Evolutionary conservation across 2,329 filamentous ascomycete genomes (phyloP).

Genomic region (Scedosporium dehoogii): DNA sequence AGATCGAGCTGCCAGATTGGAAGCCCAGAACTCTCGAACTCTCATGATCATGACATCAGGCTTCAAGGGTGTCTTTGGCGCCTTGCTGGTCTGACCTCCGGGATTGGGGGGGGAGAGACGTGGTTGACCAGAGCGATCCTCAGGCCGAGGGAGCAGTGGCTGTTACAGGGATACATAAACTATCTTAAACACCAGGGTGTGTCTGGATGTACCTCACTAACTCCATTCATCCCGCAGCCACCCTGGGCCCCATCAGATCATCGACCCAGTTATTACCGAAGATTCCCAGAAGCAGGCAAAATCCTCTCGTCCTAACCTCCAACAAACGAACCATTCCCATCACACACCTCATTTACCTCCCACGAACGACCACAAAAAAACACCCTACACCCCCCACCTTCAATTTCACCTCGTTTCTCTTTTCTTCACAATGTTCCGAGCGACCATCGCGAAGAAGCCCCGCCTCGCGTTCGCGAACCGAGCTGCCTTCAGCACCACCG

Average conservation of each 20-base stretch:
- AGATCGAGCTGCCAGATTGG: too few species aligned
- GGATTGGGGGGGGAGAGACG: too few species aligned
- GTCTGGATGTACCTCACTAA: background rate
- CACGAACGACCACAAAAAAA: constrained; percentile 9
- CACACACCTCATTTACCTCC: constrained; percentile 6
- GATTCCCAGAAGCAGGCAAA: background rate
- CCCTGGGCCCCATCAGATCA: background rate
- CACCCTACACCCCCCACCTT: constrained; percentile 4
- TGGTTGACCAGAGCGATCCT: background rate
- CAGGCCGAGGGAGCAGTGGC: background rate
- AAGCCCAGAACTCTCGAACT: background rate
- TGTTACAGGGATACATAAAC: background rate
- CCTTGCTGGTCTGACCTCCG: background rate
- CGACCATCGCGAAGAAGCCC: constrained; percentile 46
- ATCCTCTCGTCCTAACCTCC: background rate
- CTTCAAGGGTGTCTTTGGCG: background rate
- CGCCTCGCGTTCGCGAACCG: constrained; percentile 33
- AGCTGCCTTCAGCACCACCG: constrained; percentile 54
- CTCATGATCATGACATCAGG: constrained; percentile 2
- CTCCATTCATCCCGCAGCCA: background rate
- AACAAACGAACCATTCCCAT: background rate
- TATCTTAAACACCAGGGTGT: background rate
- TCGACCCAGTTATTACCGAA: background rate
- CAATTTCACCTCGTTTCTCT: background rate
- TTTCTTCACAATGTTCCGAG: constrained; percentile 52